Percentiles rank a stretch among this genome's conserved stretches.
Evolutionary conservation across 257 asterid species (phyloP).

Genomic region (Solanum pinnatisectum): DNA sequence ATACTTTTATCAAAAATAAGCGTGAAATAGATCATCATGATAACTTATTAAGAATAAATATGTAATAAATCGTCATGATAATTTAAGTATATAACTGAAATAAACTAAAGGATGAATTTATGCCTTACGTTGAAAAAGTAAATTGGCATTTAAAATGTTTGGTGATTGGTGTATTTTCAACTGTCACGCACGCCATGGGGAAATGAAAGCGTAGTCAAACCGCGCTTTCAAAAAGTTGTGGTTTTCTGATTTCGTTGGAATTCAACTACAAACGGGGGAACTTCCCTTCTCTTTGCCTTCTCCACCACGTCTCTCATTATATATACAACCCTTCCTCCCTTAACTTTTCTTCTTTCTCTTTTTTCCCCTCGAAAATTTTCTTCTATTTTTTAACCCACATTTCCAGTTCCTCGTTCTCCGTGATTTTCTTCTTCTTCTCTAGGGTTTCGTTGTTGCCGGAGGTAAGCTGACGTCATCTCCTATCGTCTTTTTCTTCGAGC

Average conservation of each 20-base stretch:
- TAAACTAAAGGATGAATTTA: too few relatives aligned
- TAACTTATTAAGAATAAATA: too few relatives aligned
- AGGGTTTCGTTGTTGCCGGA: background rate
- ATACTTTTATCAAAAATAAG: too few relatives aligned
- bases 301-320: constrained; percentile 11
- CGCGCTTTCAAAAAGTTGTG: background rate
- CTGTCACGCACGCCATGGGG: background rate
- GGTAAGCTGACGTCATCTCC: constrained; percentile 12
- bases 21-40: too few relatives aligned
- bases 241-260: background rate
- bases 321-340: background rate
- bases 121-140: background rate
- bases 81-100: too few relatives aligned
- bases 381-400: background rate
- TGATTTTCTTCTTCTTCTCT: background rate
- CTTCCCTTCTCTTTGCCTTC: constrained; percentile 7
- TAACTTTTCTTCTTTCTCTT: constrained; percentile 6
- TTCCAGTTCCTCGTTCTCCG: background rate
- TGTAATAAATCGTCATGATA: too few relatives aligned
- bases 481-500: background rate
- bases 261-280: background rate
- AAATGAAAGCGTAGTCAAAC: background rate
- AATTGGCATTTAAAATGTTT: background rate
- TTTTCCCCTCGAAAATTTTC: background rate
- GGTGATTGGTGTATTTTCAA: background rate